These are phyloP conservation scores for Euphorbia neoarborescens DNA, from an alignment of 441 rosid genomes.

Conservation along the genomic window DNA sequence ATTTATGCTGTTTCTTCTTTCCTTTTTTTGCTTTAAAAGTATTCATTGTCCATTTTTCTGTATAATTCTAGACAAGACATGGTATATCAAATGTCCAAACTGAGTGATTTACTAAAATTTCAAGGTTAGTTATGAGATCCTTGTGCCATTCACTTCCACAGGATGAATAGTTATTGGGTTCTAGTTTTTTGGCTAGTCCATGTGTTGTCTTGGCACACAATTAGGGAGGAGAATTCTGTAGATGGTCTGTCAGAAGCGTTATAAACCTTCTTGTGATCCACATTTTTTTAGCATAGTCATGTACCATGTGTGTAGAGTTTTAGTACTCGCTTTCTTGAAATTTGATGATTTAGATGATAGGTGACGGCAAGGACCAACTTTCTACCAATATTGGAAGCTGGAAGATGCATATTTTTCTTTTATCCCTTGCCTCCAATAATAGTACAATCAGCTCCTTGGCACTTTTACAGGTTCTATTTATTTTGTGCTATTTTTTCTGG, in stretches of 20 bases:
- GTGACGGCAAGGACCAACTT: not conserved
- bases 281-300: not conserved
- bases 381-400: not conserved
- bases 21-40: not conserved
- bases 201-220: not conserved
- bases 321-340: not conserved
- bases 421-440: not conserved
- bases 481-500: not conserved
- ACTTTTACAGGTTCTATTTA: not conserved
- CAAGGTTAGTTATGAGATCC: not conserved
- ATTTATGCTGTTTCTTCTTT: not conserved
- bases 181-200: not conserved
- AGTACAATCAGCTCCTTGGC: not conserved
- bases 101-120: not conserved
- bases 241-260: not conserved
- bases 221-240: not conserved
- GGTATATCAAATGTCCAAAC: not conserved
- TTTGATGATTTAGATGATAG: not conserved
- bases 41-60: not conserved
- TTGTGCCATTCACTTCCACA: not conserved
- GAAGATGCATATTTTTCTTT: not conserved
- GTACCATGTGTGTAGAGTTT: not conserved
- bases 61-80: not conserved
- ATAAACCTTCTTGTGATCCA: not conserved
- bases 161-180: not conserved